Evolutionary conservation across 352 stramenopile species (phyloP), one percentile per base, ranked within the genome.

Genomic region (Plasmopara viticola): DNA sequence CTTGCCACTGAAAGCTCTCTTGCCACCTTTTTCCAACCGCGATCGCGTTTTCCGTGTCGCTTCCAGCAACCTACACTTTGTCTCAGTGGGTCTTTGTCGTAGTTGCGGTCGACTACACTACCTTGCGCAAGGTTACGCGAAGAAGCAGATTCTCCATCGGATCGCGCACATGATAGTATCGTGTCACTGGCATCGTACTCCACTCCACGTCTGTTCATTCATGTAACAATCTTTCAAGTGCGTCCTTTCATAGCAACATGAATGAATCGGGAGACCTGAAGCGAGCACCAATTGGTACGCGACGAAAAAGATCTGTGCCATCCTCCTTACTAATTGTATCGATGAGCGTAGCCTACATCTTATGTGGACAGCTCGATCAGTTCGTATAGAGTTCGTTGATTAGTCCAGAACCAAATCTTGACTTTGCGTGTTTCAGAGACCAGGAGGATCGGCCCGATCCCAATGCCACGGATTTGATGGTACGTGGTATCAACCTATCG

Each of bases 161-260:
- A 51, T 87, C 77, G 55, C 70, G 71, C 41, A 80, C 79, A 70
- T 88, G 78, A 56, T 87, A 90, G 62, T 74, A 79, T 31, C 74
- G 60, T 40, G 72, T 85, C 45, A 62, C 44, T 41, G 53, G 49
- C 66, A 72, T 81, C 29, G 1, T 44, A 44, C 3, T 55, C 29
- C 39, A 33, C 25, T 44, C 43, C 10, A 49, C 15, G 46, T 49
- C 46, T 9, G 46, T 60, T 60, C 46, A 60, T 35, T 4, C 1
- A 18, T 58, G 51, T 52, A 58, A 12, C 51, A 42, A 58, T 52
- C 14, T 52, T 39, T 33, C 14, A 34, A 17, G 12, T 41, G 59
- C 59, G 53, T 59, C 53, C 44, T 44, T 66, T 35, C 31, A 25
- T 1, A 25, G 20, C 20, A 25, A 25, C 1, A 25, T 25, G 20